Base-by-base conservation (phyloP, 2,329 filamentous ascomycete species). In the Talaromyces sp. region DNA sequence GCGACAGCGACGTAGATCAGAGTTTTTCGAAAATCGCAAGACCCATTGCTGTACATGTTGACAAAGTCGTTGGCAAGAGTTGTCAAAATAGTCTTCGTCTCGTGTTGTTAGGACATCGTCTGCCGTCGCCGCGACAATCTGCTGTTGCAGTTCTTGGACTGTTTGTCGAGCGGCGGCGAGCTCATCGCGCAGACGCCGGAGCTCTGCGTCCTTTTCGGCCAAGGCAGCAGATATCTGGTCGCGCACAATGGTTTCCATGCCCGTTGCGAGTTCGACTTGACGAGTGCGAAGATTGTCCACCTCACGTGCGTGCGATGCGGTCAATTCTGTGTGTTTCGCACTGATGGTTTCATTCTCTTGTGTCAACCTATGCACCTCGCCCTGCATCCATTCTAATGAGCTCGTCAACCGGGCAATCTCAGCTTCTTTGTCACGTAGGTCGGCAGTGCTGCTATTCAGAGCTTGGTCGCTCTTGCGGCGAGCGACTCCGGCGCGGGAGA, bases 11-110 rank as follows among this genome's bases (percentile, higher is more conserved):
- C 90, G 88, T 79, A 92, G 91, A 76, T 97, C 93, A 54, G 92
- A 97, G 77, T 95, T 94, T 74, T 97, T 97, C 67, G 92, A 97
- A 80, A 99, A 99, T 70, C 94, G 90, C 66, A 97, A 80, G 56
- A 99, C 92, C 94, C 94, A 99, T 77, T 96, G 92, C 74, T 97
- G 92, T 48, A 97, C 91, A 72, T 97, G 92, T 67, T 93, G 90
- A 76, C 92, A 99, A 51, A 99, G 86, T 75, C 95, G 89, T 74
- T 97, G 92, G 73, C 94, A 99, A 48, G 92, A 90, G 68, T 86
- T 86, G 70, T 97, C 92, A 71, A 99, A 97, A 80, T 97, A 92
- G 77, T 97, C 92, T 74, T 97, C 92, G 70, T 97, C 92, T 65
- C 85, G 86, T 63, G 92, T 81, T 54, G 84, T 84, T 64, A 97